These are phyloP conservation scores for Thelonectria rubi DNA, from an alignment of 2,329 filamentous ascomycete genomes.

Conservation along the genomic window DNA sequence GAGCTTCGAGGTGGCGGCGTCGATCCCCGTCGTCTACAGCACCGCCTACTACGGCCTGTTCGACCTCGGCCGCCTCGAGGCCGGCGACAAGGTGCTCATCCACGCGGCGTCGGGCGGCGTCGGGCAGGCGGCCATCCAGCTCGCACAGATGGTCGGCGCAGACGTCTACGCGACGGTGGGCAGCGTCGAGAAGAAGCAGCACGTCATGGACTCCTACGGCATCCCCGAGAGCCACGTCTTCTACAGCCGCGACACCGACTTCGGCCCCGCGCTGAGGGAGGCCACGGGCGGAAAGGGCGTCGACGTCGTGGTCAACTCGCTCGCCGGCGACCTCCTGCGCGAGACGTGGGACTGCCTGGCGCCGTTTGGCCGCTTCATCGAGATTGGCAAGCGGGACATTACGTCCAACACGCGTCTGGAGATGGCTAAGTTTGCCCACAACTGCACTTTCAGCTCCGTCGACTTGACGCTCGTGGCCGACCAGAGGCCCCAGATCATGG, in stretches of 20 bases:
- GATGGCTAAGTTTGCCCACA: conserved; percentile 48
- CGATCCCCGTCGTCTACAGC: conserved; percentile 31
- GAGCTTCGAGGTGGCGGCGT: conserved; percentile 20
- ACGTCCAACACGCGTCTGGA: conserved; percentile 21
- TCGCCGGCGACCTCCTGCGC: conserved; percentile 42
- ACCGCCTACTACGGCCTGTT: conserved; percentile 34
- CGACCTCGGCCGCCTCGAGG: conserved; percentile 26
- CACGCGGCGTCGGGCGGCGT: conserved; percentile 38
- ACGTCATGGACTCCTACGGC: conserved; percentile 40
- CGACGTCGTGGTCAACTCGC: conserved; percentile 46
- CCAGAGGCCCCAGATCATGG: conserved; percentile 53
- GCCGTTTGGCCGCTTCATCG: conserved; percentile 45
- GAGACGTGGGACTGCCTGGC: conserved; percentile 47
- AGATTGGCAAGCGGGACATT: conserved; percentile 48
- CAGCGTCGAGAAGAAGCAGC: conserved; percentile 43
- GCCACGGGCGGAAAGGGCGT: conserved; percentile 42
- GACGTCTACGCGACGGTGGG: conserved; percentile 48
- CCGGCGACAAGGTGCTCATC: conserved; percentile 45
- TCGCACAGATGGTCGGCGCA: conserved; percentile 38
- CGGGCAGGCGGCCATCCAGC: conserved; percentile 45
- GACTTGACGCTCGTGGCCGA: conserved; percentile 46
- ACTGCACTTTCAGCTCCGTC: conserved; percentile 27
- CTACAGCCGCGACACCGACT: conserved; percentile 39
- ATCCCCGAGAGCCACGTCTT: conserved; percentile 46
- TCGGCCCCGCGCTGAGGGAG: conserved; percentile 37